These are phyloP conservation scores for Crucibulum laeve DNA, from an alignment of 768 basidiomycete genomes.

Conservation along the genomic window DNA sequence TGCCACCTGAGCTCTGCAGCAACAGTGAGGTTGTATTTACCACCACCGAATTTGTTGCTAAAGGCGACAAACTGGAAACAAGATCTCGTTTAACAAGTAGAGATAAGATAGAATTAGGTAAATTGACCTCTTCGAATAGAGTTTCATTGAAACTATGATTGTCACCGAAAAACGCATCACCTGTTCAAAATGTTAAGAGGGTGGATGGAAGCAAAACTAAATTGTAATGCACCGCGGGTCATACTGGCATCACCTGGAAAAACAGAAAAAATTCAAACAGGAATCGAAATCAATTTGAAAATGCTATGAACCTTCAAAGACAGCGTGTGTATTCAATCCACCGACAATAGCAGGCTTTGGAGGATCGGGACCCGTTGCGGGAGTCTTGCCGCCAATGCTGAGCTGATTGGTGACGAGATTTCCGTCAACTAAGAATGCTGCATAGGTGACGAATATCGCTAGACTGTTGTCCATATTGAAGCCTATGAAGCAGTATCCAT, in stretches of 20 bases:
- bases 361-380: constrained; percentile 16
- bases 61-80: constrained; percentile 13
- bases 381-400: constrained; percentile 18
- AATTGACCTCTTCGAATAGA: constrained; percentile 16
- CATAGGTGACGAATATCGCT: constrained; percentile 17
- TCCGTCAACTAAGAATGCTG: constrained; percentile 18
- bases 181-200: background rate
- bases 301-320: constrained; percentile 15
- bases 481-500: too few species aligned
- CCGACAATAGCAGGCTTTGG: constrained; percentile 18
- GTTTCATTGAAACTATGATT: constrained; percentile 22
- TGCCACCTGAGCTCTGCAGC: too few species aligned
- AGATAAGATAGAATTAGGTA: background rate
- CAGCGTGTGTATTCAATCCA: constrained; percentile 19
- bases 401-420: constrained; percentile 17
- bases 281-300: background rate
- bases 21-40: too few species aligned
- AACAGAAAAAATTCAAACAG: background rate
- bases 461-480: constrained; percentile 19
- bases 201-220: background rate
- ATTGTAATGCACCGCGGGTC: constrained; percentile 12
- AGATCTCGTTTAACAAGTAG: background rate
- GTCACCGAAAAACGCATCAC: constrained; percentile 18
- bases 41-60: too few species aligned
- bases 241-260: constrained; percentile 14